Evolutionary conservation across 164 flowering plant species (phyloP), one percentile per base, ranked within the genome.

Genomic region (Pachysandra terminalis): DNA sequence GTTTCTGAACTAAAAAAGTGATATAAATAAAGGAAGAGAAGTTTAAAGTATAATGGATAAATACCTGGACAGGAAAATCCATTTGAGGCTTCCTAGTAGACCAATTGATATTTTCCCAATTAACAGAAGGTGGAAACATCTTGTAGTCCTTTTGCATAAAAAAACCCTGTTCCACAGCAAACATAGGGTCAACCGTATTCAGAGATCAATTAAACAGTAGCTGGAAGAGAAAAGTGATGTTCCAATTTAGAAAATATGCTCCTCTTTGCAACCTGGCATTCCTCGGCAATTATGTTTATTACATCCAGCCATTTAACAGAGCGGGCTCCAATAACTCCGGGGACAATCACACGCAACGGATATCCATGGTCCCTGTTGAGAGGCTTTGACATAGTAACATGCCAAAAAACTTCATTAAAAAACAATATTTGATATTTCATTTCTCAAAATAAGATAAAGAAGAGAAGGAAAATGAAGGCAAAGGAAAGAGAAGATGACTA

Each of bases 61-160:
- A 64, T 61, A 89, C 99, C 99, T 95, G 99, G 67, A 95, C 91
- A 67, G 99, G 97, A 67, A 90, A 92, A 82, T 95, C 99, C 96
- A 89, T 90, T 72, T 82, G 95, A 3, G 99, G 97, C 78, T 78
- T 78, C 79, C 99, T 85, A 32, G 90, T 78, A 59, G 91, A 81
- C 99, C 99, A 95, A 64, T 86, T 40, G 61, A 95, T 95, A 59
- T 95, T 95, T 23, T 92, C 91, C 99, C 99, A 95, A 70, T 95
- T 70, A 56, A 95, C 98, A 21, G 97, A 72, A 70, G 99, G 99
- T 23, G 99, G 99, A 80, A 95, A 95, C 93, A 90, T 95, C 78
- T 95, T 95, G 78, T 95, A 95, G 80, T 95, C 99, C 77, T 81
- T 95, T 84, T 92, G 97, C 99, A 95, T 95, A 74, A 95, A 95